Evolutionary conservation across 768 basidiomycete genomes (phyloP), one percentile per base, ranked within the genome.

Genomic region (Agaricus blazei): DNA sequence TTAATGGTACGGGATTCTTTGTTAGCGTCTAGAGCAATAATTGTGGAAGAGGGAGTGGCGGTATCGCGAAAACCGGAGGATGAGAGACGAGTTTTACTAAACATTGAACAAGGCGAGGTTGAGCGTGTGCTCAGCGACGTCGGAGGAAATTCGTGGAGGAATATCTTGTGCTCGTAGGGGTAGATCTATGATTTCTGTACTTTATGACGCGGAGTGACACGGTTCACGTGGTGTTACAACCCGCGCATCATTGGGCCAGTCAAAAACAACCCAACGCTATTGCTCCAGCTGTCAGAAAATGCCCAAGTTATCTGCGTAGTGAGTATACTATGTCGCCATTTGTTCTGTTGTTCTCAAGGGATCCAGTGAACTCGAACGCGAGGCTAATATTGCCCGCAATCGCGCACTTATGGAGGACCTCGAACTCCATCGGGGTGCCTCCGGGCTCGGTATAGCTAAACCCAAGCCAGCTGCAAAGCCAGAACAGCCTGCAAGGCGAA

Each of bases 81-180:
- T 6, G 91, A 94, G 54, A 74, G 88, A 57, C 81, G 83, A 62
- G 75, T 96, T 0, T 70, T 92, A 57, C 71, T 95, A n/a, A 93
- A 92, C 63, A 65, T 96, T 58, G 94, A 96, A 67, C 82, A 85
- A 58, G 75, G 74, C 0, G 94, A 97, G 61, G 87, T 95, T 0
- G 91, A 94, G 69, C 77, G 91, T 52, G 88, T 92, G 26, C 72
- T 98, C 46, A 81, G 89, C 43, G 91, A 92, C 54, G 79, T 90
- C 19, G 93, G 92, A 5, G 88, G 88, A 14, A 60, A 69, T 23
- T 64, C 64, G 8, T 91, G 89, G 89, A 83, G 80, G 71, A 87
- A 74, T 64, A 69, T 78, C 9, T 64, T 81, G 56, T 69, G 68
- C 28, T 54, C 58, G 31, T 61, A 54, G 49, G 19, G 5, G 9